Evolutionary conservation across 345 rosid species (phyloP).

Genomic region (Gossypium longicalyx): DNA sequence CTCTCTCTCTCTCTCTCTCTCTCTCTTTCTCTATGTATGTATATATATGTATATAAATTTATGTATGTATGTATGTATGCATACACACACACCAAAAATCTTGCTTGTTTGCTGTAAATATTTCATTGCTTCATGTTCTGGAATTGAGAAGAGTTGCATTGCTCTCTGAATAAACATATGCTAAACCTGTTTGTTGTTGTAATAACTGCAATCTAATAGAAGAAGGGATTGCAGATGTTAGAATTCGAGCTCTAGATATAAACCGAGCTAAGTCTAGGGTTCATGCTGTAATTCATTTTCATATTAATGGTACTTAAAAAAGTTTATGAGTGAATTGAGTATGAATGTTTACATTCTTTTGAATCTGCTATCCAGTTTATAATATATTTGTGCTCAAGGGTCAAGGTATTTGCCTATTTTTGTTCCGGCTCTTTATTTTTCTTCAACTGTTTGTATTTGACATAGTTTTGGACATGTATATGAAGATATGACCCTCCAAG

Average conservation of each 20-base stretch:
- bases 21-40: too few relatives aligned
- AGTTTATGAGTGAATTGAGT: neutral
- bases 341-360: neutral
- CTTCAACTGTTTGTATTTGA: too few relatives aligned
- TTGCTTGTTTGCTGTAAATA: slow-evolving; percentile 20
- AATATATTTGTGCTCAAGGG: neutral
- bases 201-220: neutral
- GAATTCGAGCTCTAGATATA: neutral
- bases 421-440: too few relatives aligned
- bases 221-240: neutral
- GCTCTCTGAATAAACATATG: neutral
- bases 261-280: neutral
- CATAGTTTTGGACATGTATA: neutral
- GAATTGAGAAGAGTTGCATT: neutral
- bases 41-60: neutral
- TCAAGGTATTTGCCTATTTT: too few relatives aligned
- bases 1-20: too few relatives aligned
- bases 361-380: too few relatives aligned
- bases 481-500: neutral
- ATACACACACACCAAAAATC: neutral
- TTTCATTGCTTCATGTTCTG: slow-evolving; percentile 4
- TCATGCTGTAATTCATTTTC: neutral
- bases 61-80: neutral
- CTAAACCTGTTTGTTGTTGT: neutral
- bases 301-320: neutral